Evolutionary conservation across 164 flowering plant genomes (phyloP), one percentile per base, ranked within the genome.

Genomic region (Taxillus chinensis): DNA sequence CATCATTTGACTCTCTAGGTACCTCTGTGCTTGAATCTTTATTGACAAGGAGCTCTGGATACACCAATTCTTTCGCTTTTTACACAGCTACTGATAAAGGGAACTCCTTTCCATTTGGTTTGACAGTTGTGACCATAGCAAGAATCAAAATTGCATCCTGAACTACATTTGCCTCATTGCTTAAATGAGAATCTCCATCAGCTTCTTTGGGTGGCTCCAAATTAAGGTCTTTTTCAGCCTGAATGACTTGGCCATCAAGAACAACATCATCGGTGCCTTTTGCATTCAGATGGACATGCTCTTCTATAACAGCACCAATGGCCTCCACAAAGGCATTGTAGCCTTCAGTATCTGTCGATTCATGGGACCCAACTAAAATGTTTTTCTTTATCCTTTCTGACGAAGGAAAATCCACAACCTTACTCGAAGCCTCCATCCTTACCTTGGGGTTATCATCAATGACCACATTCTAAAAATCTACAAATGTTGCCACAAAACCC

Each of bases 251-350:
- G 39, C 16, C 66, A 46, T 27, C 62, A 41, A 39, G 43, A 60
- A 6, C 58, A 16, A 41, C 55, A 15, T 48, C 71, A 3, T 62
- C 67, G 8, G 73, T 45, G n/a, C n/a, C n/a, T n/a, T n/a, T n/a
- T n/a, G n/a, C n/a, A n/a, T n/a, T n/a, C n/a, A n/a, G n/a, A n/a
- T n/a, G n/a, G n/a, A n/a, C n/a, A n/a, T n/a, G n/a, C n/a, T n/a
- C n/a, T n/a, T n/a, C n/a, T n/a, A n/a, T n/a, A n/a, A n/a, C n/a
- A n/a, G n/a, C n/a, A n/a, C n/a, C n/a, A n/a, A n/a, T n/a, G 1
- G 83, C 86, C 74, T 83, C 90, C 75, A 72, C 87, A 64, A 80
- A 81, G 62, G 71, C 75, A 38, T 79, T 86, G 37, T 79, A 82
- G 62, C 67, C 82, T 46, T 81, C 86, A 2, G 76, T 69, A 52